Percentiles rank a stretch among this genome's conserved stretches.
Evolutionary conservation across 2,329 filamentous ascomycete genomes (phyloP).

Genomic region (Pseudopyricularia cyperi): DNA sequence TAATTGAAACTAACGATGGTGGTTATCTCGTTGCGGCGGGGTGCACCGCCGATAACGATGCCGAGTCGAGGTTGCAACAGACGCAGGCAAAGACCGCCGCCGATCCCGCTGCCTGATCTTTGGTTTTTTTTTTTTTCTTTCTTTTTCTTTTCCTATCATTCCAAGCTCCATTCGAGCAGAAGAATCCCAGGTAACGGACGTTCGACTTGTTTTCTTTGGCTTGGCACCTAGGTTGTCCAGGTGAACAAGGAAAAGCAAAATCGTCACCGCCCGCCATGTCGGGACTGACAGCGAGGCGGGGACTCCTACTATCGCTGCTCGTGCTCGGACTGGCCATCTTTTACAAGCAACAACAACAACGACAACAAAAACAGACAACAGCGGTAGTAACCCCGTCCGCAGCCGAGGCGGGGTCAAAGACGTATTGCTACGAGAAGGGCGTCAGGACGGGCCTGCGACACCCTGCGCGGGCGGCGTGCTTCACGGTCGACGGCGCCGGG

Average conservation of each 20-base stretch:
- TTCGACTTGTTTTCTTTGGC: too few relatives aligned
- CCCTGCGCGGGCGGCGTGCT: conserved; percentile 34
- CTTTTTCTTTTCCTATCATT: neutral
- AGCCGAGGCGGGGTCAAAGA: conserved; percentile 10
- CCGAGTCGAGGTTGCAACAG: too few relatives aligned
- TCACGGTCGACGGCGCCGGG: conserved; percentile 38
- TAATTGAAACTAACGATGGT: too few relatives aligned
- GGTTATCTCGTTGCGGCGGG: too few relatives aligned
- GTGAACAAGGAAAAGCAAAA: neutral
- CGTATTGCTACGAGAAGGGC: conserved; percentile 28
- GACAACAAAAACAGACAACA: neutral
- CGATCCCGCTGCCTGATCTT: too few relatives aligned
- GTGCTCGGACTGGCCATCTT: neutral
- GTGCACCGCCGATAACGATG: too few relatives aligned
- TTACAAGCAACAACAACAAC: neutral
- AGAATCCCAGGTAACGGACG: too few relatives aligned
- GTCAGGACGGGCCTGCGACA: conserved; percentile 26
- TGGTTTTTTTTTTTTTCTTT: neutral
- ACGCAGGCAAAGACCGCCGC: too few relatives aligned
- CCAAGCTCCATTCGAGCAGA: neutral
- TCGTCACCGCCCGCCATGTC: neutral
- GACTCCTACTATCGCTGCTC: neutral
- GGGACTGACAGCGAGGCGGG: neutral
- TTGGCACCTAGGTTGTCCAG: neutral
- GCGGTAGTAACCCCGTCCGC: too few relatives aligned